phyloP scores from a whole-genome alignment of 345 rosid genomes.

The Hibiscus syriacus region DNA sequence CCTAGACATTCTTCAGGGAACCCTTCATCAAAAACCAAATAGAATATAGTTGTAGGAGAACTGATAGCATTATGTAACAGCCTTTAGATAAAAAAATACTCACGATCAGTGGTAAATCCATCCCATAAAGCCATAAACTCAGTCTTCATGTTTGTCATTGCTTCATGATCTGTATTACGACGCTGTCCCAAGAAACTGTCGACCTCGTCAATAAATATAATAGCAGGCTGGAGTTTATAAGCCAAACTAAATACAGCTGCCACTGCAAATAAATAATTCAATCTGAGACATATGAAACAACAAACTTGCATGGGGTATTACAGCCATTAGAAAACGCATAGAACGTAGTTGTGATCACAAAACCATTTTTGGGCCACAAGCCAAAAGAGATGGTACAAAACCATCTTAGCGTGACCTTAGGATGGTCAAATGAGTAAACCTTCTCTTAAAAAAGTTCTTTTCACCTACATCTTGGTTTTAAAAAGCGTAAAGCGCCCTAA shows the following conservation, averaged over 20 bases:
- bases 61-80: not conserved
- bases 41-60: not conserved
- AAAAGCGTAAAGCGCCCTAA: too few species aligned
- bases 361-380: not conserved
- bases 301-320: not conserved
- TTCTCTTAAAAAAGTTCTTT: not conserved
- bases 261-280: constrained; percentile 41
- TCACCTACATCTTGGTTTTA: too few species aligned
- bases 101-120: constrained; percentile 96
- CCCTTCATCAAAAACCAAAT: not conserved
- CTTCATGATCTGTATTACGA: constrained; percentile 79
- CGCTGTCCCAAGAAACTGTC: constrained; percentile 97
- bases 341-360: not conserved
- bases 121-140: constrained; percentile 99
- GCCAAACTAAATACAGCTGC: constrained; percentile 97
- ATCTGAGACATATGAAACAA: not conserved
- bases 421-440: not conserved
- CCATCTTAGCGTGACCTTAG: not conserved
- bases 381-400: not conserved
- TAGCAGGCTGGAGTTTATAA: constrained; percentile 93
- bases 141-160: constrained; percentile 90
- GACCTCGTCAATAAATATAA: constrained; percentile 92
- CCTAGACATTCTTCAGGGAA: not conserved
- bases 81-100: constrained; percentile 24
- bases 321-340: not conserved